Evolutionary conservation across 108 stramenopile genomes (phyloP).

Genomic region (Cyclotella choctawhatcheeana): DNA sequence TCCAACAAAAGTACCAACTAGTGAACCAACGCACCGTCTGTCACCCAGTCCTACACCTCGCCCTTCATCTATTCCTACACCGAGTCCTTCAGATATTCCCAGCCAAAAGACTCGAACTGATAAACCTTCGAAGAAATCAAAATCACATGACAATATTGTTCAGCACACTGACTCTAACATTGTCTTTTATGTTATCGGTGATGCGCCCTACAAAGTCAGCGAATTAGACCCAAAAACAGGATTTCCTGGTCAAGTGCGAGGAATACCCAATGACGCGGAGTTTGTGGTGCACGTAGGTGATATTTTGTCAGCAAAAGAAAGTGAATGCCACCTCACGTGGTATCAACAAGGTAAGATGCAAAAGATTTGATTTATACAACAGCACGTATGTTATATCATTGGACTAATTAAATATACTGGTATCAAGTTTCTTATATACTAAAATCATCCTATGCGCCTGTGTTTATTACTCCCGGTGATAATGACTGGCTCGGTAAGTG

Average conservation of each 20-base stretch:
- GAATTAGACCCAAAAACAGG: constrained; percentile 6
- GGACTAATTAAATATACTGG: too few species aligned
- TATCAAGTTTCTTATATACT: constrained; percentile 10
- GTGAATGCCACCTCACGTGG: constrained; percentile 6
- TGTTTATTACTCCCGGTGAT: constrained; percentile 24
- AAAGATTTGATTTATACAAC: too few species aligned
- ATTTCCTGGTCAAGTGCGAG: constrained; percentile 9
- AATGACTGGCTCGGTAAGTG: constrained; percentile 22
- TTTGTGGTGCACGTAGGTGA: constrained; percentile 29
- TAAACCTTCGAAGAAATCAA: background rate
- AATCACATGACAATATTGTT: background rate
- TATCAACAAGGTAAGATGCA: too few species aligned
- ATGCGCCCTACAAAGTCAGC: constrained; percentile 20
- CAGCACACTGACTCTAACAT: constrained; percentile 1
- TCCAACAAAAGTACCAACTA: constrained; percentile 7
- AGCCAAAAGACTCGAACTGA: background rate
- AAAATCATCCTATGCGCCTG: constrained; percentile 11
- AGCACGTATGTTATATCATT: too few species aligned
- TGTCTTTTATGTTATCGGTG: constrained; percentile 17
- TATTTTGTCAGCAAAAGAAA: constrained; percentile 6
- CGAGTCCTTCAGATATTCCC: background rate
- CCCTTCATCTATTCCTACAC: too few species aligned
- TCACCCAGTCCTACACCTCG: too few species aligned
- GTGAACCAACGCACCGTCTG: too few species aligned
- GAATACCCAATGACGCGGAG: constrained; percentile 19